These are phyloP conservation scores for Camellia granthamiana DNA, from an alignment of 148 eudicot genomes.

Conservation along the genomic window DNA sequence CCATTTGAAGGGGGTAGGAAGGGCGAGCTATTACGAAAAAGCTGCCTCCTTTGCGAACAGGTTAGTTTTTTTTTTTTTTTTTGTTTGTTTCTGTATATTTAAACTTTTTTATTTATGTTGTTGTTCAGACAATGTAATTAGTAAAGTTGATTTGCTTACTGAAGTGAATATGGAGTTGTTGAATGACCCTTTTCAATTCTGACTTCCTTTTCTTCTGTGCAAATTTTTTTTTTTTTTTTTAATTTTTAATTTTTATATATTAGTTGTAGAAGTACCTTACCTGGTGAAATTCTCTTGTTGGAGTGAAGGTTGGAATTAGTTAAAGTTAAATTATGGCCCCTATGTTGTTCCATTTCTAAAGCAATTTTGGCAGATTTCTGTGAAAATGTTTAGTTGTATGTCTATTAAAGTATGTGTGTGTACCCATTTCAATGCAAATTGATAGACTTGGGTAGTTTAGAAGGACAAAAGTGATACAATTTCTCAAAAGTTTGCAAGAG, in stretches of 20 bases:
- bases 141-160: not conserved
- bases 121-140: not conserved
- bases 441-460: not conserved
- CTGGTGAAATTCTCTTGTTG: too few species aligned
- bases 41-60: not conserved
- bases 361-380: not conserved
- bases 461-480: not conserved
- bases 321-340: too few species aligned
- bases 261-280: not conserved
- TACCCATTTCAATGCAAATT: not conserved
- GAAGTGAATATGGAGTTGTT: not conserved
- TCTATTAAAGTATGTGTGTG: too few species aligned
- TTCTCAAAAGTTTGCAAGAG: not conserved
- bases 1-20: not conserved
- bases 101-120: not conserved
- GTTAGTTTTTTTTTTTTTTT: not conserved
- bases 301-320: too few species aligned
- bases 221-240: not conserved
- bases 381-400: not conserved
- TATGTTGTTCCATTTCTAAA: not conserved
- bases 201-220: not conserved
- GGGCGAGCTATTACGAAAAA: not conserved
- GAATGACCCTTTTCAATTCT: not conserved
- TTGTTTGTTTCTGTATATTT: not conserved
- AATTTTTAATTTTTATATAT: not conserved